A percentile compares a stretch with the other conserved stretches of the same genome.
Conservation (phyloP, 257 asterid species). For the Voacanga thouarsii region DNA sequence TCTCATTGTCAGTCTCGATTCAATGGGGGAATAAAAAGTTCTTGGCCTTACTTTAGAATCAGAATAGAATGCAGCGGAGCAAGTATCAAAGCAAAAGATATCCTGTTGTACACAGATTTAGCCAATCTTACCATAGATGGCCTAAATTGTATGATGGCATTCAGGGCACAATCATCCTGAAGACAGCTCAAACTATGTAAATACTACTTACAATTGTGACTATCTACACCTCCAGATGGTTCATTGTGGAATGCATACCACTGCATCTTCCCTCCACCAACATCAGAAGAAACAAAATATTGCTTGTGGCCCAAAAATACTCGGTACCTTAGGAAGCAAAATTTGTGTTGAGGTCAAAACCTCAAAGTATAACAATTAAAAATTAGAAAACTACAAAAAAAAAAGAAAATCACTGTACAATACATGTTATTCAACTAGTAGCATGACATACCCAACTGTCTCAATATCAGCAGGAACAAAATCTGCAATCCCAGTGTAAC, state of each 20-base stretch:
- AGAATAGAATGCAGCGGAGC: no score
- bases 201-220: slow-evolving; percentile 44
- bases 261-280: slow-evolving; percentile 98
- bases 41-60: no score
- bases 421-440: neutral
- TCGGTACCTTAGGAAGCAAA: slow-evolving; percentile 64
- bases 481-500: slow-evolving; percentile 97
- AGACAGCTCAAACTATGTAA: neutral
- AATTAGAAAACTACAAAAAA: neutral
- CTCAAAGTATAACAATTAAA: neutral
- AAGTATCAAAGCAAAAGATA: neutral
- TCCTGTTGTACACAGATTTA: neutral
- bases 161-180: neutral
- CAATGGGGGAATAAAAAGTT: no score
- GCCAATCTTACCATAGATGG: neutral
- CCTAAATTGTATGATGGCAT: neutral
- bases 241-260: slow-evolving; percentile 97
- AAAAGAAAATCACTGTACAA: neutral
- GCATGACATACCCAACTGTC: slow-evolving; percentile 74
- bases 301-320: slow-evolving; percentile 97
- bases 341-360: neutral
- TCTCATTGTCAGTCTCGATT: no score
- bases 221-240: slow-evolving; percentile 72
- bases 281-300: slow-evolving; percentile 96
- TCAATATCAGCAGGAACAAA: slow-evolving; percentile 91